Conservation (phyloP, 202 grass and related monocot species). For the Digitaria exilis region DNA sequence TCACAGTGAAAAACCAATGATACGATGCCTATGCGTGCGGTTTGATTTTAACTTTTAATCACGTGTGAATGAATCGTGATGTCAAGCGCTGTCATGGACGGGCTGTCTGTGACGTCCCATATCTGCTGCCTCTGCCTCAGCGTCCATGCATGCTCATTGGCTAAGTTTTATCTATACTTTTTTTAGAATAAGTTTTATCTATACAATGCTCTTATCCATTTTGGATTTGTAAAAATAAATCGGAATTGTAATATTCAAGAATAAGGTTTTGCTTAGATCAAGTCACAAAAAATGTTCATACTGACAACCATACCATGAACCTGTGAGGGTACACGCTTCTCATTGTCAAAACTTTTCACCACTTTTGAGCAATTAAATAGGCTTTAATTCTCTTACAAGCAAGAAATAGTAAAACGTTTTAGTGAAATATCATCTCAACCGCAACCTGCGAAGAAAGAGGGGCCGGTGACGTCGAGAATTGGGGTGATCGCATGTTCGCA, state of each 20-base stretch:
- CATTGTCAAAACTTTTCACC: too few species aligned
- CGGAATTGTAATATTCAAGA: too few species aligned
- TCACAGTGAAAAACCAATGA: neutral
- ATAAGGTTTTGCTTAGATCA: too few species aligned
- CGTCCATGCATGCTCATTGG: neutral
- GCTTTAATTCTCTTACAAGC: too few species aligned
- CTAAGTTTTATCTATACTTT: neutral
- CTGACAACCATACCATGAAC: too few species aligned
- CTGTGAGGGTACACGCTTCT: too few species aligned
- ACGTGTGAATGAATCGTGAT: neutral
- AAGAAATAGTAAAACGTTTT: too few species aligned
- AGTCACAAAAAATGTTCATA: too few species aligned
- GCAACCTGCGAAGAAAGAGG: neutral
- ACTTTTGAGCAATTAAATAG: too few species aligned
- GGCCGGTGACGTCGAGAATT: neutral
- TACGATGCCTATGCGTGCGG: neutral
- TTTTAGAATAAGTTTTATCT: too few species aligned
- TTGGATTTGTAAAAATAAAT: too few species aligned
- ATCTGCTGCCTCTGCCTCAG: neutral
- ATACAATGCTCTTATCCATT: too few species aligned
- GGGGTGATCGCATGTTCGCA: neutral
- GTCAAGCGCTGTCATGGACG: neutral
- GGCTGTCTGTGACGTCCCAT: neutral
- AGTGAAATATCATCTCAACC: neutral
- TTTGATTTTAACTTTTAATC: neutral